Evolutionary conservation across 2,329 filamentous ascomycete species (phyloP), one percentile per base, ranked within the genome.

Genomic region (Botrytis elliptica): DNA sequence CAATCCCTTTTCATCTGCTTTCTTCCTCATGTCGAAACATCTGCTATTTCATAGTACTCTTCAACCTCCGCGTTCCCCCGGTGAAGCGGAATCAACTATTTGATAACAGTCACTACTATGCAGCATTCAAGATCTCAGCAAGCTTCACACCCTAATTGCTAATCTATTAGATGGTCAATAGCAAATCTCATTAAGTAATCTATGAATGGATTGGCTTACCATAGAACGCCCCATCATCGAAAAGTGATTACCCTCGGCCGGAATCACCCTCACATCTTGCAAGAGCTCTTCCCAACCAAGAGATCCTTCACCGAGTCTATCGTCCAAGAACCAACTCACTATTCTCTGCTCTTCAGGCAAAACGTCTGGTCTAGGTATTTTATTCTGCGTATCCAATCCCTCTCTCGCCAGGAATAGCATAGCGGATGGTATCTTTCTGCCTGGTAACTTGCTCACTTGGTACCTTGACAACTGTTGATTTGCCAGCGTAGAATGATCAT

Each of bases 361-460:
- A 80, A 91, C 90, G 64, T 86, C 86, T 42, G 60, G 60, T 63
- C 60, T 20, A n/a, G 60, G 60, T 22, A 63, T n/a, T 33, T n/a
- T 12, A 40, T 63, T 36, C 12, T 89, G 88, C 73, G 87, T 84
- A 83, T 90, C 92, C 9, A 93, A 90, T 75, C 91, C 91, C 73
- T 93, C 90, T 75, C 89, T 88, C 79, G 90, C 92, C 89, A 91
- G 93, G 77, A 93, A 88, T 60, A 88, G 85, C 76, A 87, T 87
- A 5, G 90, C 88, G 36, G 88, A 86, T 57, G 91, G 90, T 62
- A 87, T 88, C 75, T 84, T 86, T 22, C 65, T 44, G 42, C 42
- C 46, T 22, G 65, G 63, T 18, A 64, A 85, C 84, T 57, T 89
- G 84, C 79, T 91, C 88, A 6, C 88, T 88, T 77, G 86, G 85